A percentile compares a stretch with the other conserved stretches of the same genome.
phyloP scores from a whole-genome alignment of 2,329 filamentous ascomycete genomes.

The Pseudopithomyces maydicus region DNA sequence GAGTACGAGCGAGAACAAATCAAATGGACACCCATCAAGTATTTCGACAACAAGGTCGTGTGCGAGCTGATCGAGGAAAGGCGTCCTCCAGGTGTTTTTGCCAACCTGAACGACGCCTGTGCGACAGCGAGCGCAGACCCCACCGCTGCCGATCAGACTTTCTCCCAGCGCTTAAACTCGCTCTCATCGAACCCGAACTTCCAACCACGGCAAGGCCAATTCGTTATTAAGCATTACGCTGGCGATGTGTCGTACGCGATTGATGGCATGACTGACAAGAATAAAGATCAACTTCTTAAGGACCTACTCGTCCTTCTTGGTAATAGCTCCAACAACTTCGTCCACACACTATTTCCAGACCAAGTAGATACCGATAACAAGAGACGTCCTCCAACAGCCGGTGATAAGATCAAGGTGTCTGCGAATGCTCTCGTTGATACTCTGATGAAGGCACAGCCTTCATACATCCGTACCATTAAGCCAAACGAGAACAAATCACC shows the following conservation, averaged over 20 bases:
- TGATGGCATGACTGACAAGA: slow-evolving; percentile 98
- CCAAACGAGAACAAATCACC: slow-evolving; percentile 99
- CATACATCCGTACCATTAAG: slow-evolving; percentile 98
- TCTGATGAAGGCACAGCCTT: slow-evolving; percentile 95
- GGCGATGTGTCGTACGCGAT: slow-evolving; percentile 95
- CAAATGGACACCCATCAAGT: slow-evolving; percentile 98
- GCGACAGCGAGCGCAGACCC: slow-evolving; percentile 98
- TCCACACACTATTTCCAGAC: slow-evolving; percentile 88
- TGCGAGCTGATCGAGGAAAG: slow-evolving; percentile 95
- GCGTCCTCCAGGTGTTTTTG: slow-evolving; percentile 89
- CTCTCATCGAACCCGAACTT: slow-evolving; percentile 88
- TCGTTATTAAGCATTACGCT: slow-evolving; percentile 98
- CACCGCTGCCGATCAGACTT: slow-evolving; percentile 90
- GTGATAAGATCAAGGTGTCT: slow-evolving; percentile 93
- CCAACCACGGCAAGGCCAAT: slow-evolving; percentile 88
- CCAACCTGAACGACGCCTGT: slow-evolving; percentile 94
- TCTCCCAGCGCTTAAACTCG: slow-evolving; percentile 89
- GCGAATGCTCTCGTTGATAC: slow-evolving; percentile 95
- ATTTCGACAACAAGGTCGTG: slow-evolving; percentile 99
- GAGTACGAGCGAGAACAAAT: slow-evolving; percentile 97
- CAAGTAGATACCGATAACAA: slow-evolving; percentile 96
- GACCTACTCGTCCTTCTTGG: slow-evolving; percentile 87
- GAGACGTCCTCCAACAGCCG: slow-evolving; percentile 89
- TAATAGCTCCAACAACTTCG: slow-evolving; percentile 80
- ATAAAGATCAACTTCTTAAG: slow-evolving; percentile 96